These are phyloP conservation scores for Coprinellus aureogranulatus DNA, from an alignment of 768 basidiomycete genomes.

Conservation along the genomic window DNA sequence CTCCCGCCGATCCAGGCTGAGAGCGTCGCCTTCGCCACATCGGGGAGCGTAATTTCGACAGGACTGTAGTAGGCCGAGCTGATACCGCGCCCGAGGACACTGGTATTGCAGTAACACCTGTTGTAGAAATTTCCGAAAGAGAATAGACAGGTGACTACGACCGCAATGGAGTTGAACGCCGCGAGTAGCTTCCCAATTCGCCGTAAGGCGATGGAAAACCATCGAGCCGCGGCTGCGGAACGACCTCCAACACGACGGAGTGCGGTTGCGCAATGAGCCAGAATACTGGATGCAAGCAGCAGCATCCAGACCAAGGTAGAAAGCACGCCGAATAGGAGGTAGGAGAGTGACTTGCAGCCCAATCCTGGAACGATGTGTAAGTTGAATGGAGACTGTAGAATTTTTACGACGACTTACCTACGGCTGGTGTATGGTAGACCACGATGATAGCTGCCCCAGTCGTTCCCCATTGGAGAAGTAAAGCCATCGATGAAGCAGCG, in stretches of 20 bases:
- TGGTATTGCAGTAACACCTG: slow-evolving; percentile 36
- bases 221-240: slow-evolving; percentile 11
- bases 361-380: slow-evolving; percentile 20
- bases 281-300: slow-evolving; percentile 26
- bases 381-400: not conserved
- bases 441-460: slow-evolving; percentile 21
- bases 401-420: slow-evolving; percentile 12
- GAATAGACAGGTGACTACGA: slow-evolving; percentile 27
- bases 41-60: slow-evolving; percentile 17
- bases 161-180: slow-evolving; percentile 28
- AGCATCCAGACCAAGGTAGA: slow-evolving; percentile 33
- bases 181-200: slow-evolving; percentile 30
- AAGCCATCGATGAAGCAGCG: slow-evolving; percentile 12
- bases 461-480: slow-evolving; percentile 25
- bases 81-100: slow-evolving; percentile 24
- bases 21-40: slow-evolving; percentile 24
- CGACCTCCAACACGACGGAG: not conserved
- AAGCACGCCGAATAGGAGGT: slow-evolving; percentile 27
- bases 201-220: slow-evolving; percentile 24
- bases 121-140: slow-evolving; percentile 33
- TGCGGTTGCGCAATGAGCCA: slow-evolving; percentile 22
- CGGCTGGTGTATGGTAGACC: slow-evolving; percentile 20
- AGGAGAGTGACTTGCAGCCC: slow-evolving; percentile 31
- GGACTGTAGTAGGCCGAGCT: slow-evolving; percentile 31
- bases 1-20: slow-evolving; percentile 38